Conservation (phyloP, 2,329 filamentous ascomycete species). For the Zasmidium cellare region DNA sequence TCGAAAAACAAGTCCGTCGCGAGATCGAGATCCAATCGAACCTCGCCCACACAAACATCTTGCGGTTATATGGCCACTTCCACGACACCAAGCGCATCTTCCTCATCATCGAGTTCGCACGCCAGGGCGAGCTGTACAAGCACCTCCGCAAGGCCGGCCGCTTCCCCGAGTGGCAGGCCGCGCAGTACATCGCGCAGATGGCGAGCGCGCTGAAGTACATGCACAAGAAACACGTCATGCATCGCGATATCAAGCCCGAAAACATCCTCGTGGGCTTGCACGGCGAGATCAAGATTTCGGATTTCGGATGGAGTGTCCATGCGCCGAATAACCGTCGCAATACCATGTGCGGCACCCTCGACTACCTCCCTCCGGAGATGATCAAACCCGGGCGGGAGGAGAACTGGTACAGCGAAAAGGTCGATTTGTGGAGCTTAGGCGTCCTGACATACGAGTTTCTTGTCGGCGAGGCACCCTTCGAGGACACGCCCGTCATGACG, state of each 20-base stretch:
- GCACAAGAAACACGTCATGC: constrained; percentile 96
- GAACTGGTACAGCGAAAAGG: constrained; percentile 92
- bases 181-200: constrained; percentile 88
- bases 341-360: constrained; percentile 95
- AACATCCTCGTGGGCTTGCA: constrained; percentile 96
- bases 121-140: constrained; percentile 85
- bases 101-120: constrained; percentile 82
- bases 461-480: constrained; percentile 93
- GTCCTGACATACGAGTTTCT: constrained; percentile 96
- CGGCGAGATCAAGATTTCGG: constrained; percentile 96
- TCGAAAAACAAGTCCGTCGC: constrained; percentile 83
- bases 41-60: constrained; percentile 80
- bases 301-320: constrained; percentile 98
- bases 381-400: constrained; percentile 74
- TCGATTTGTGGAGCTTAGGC: constrained; percentile 93
- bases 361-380: constrained; percentile 99
- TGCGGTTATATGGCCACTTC: constrained; percentile 83
- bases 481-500: constrained; percentile 93
- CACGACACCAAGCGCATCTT: constrained; percentile 87
- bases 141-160: constrained; percentile 74
- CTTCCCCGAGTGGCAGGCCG: constrained; percentile 83
- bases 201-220: constrained; percentile 85
- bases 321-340: constrained; percentile 90
- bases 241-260: constrained; percentile 95
- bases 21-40: constrained; percentile 91